Conservation (phyloP, 441 rosid species). For the Macaranga tanarius region DNA sequence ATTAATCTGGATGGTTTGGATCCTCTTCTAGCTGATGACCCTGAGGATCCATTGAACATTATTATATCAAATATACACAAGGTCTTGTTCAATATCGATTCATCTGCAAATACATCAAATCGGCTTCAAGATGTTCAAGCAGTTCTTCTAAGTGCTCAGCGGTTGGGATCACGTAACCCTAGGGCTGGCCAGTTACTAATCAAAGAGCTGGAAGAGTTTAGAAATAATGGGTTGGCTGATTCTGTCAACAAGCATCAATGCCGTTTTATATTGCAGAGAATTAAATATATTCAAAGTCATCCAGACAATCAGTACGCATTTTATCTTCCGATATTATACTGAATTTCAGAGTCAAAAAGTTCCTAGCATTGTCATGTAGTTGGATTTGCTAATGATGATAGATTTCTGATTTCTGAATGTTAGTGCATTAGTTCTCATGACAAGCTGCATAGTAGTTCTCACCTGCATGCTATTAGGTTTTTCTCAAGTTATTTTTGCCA, state of each 20-base stretch:
- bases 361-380: slow-evolving; percentile 11
- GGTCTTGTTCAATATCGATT: slow-evolving; percentile 78
- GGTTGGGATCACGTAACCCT: slow-evolving; percentile 84
- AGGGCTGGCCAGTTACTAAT: slow-evolving; percentile 79
- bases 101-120: slow-evolving; percentile 75
- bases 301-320: slow-evolving; percentile 72
- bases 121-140: slow-evolving; percentile 97
- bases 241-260: slow-evolving; percentile 94
- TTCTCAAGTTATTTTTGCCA: neutral
- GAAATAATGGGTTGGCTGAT: slow-evolving; percentile 74
- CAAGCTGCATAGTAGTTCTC: neutral
- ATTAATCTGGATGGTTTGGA: slow-evolving; percentile 94
- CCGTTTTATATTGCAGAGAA: slow-evolving; percentile 90
- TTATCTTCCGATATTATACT: neutral
- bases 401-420: slow-evolving; percentile 9
- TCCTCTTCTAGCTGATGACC: slow-evolving; percentile 99
- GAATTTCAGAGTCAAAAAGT: slow-evolving; percentile 4
- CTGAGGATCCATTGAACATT: slow-evolving; percentile 87
- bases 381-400: slow-evolving; percentile 17
- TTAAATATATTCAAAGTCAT: slow-evolving; percentile 68
- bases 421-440: neutral
- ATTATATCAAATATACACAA: slow-evolving; percentile 80
- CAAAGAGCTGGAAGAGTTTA: slow-evolving; percentile 96
- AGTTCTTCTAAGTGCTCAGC: slow-evolving; percentile 83
- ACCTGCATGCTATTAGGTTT: neutral